A percentile compares a stretch with the other conserved stretches of the same genome.
phyloP scores from a whole-genome alignment of 805 yeast species.

The Ogataea kodamae region DNA sequence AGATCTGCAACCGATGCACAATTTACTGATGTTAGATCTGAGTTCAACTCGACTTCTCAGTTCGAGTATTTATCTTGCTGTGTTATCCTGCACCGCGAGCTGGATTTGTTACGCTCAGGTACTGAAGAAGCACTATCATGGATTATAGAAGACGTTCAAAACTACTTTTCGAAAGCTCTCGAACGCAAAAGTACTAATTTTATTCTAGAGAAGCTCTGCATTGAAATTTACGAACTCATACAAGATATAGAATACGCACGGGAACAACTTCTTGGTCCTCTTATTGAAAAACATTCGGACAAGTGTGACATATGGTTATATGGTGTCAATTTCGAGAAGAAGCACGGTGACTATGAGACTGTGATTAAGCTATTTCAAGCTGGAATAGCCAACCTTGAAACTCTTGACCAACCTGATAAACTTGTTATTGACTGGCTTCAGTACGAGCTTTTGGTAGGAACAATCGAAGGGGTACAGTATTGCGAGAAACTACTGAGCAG shows the following conservation, averaged over 20 bases:
- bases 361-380: slow-evolving; percentile 31
- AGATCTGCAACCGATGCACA: not conserved
- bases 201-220: slow-evolving; percentile 41
- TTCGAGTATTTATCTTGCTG: not conserved
- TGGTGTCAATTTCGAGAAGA: slow-evolving; percentile 39
- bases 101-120: slow-evolving; percentile 4
- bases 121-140: slow-evolving; percentile 8
- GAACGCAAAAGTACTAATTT: slow-evolving; percentile 36
- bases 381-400: slow-evolving; percentile 30
- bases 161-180: slow-evolving; percentile 30
- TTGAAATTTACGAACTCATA: slow-evolving; percentile 33
- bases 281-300: slow-evolving; percentile 10
- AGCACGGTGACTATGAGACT: slow-evolving; percentile 24
- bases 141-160: slow-evolving; percentile 20
- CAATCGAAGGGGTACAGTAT: slow-evolving; percentile 8
- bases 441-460: slow-evolving; percentile 37
- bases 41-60: not conserved
- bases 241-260: slow-evolving; percentile 32
- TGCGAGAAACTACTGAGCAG: slow-evolving; percentile 7
- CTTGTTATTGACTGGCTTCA: slow-evolving; percentile 42
- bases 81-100: slow-evolving; percentile 10
- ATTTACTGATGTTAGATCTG: slow-evolving; percentile 3
- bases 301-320: slow-evolving; percentile 49
- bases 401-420: slow-evolving; percentile 50
- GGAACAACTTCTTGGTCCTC: slow-evolving; percentile 2